Evolutionary conservation across 495 filamentous ascomycete species (phyloP), one percentile per base, ranked within the genome.

Genomic region (Penicillium desertorum): DNA sequence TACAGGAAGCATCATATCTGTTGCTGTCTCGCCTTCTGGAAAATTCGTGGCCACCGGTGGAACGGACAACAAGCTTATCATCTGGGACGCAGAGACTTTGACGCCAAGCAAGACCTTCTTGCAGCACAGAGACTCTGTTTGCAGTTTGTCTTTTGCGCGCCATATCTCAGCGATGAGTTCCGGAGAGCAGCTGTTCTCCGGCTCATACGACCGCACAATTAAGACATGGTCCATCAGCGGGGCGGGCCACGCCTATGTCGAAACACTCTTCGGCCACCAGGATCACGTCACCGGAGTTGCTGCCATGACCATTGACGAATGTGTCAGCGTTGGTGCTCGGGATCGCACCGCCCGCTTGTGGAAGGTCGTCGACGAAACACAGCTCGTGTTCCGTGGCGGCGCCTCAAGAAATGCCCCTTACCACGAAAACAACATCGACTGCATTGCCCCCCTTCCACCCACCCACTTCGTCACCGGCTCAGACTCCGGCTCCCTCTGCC

Each of bases 311-410:
- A 83, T 88, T 52, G 94, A 98, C 72, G 86, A 90, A 34, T 97
- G 94, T 69, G 79, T 98, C 51, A 90, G 86, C 59, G 94, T 96
- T 19, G 94, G 94, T 57, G 88, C 88, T 29, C 81, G 93, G 48
- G 94, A 98, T 68, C 86, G 93, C 22, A 96, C 94, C 1, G 92
- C 92, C n/a, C 80, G 94, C 29, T 72, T 96, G 58, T 98, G 94
- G 94, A 98, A 98, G 71, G 92, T 98, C 2, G 86, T 91, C 25
- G 94, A 98, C 55, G 94, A 98, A 67, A 88, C 86, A 1, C 95
- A 98, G 67, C 81, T 98, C 5, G 92, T 98, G 2, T 98, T 98
- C 73, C 87, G 93, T 39, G 93, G 92, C 43, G 91, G 90, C 39
- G 86, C 81, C 20, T 66, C 70, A 22, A 78, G 76, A 75, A 59